Evolutionary conservation across 345 rosid species (phyloP), one percentile per base, ranked within the genome.

Genomic region (Capsella bursapastoris): DNA sequence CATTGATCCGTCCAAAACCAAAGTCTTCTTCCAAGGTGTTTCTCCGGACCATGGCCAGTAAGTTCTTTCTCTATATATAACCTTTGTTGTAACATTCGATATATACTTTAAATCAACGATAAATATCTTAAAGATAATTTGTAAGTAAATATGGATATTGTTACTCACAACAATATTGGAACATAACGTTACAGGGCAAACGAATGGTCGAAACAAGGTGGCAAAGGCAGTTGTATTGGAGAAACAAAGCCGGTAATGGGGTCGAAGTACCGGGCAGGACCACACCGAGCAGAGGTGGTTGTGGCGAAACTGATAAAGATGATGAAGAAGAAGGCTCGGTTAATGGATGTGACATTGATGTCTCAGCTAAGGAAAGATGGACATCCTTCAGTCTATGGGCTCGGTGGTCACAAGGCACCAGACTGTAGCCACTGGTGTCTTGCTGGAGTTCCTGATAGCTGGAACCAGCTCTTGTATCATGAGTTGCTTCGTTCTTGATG

Each of bases 11-110:
- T 49, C 79, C 0, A 62, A 86, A 76, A 89, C 96, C 18, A 69
- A 44, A 14, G 84, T 89, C 66, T 78, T 91, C 79, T 91, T 85
- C 70, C 95, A 87, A 72, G 95, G 92, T 9, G 80, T 91, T 52
- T 91, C 92, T 2, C 96, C 96, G 1, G 89, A 86, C 59, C 93
- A 89, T 35, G n/a, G 10, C n/a, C 40, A 48, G 90, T 88, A 69
- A 82, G 82, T 65, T 41, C 34, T 28, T 22, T 12, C 49, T 52
- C 43, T 78, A 48, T 0, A 22, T 10, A 48, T 14, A 15, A 40
- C 77, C 35, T 25, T 0, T 2, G 28, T 41, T 51, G n/a, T 4
- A 22, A 22, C 25, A 4, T 34, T 60, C 22, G 0, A 34, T 34
- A 68, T 28, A 61, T 7, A 60, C 18, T 37, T 57, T n/a, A 57